phyloP scores from a whole-genome alignment of 1,284 basidiomycete species.

The Ceratobasidium sp. region DNA sequence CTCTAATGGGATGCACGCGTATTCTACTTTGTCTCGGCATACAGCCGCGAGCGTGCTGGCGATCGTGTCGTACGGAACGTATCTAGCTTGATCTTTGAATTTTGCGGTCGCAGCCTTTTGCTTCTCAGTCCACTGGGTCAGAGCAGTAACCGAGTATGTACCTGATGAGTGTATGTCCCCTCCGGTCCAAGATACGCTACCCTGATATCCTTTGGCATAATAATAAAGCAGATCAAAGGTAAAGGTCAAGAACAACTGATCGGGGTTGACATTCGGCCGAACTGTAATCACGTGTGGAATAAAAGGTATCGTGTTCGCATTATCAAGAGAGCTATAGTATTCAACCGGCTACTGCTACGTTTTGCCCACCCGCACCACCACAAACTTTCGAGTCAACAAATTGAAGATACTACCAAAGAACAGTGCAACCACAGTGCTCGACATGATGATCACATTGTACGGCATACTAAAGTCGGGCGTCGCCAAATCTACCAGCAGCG shows the following conservation, averaged over 20 bases:
- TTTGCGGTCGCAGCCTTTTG: constrained; percentile 47
- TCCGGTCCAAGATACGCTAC: constrained; percentile 50
- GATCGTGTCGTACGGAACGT: constrained; percentile 47
- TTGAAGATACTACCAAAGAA: constrained; percentile 96
- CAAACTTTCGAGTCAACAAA: constrained; percentile 82
- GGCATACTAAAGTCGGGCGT: constrained; percentile 99
- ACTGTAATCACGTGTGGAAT: constrained; percentile 29
- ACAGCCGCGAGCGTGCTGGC: constrained; percentile 36
- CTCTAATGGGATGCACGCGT: constrained; percentile 49
- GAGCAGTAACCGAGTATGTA: constrained; percentile 1
- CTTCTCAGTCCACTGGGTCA: neutral
- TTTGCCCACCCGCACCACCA: constrained; percentile 52
- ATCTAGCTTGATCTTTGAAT: constrained; percentile 45
- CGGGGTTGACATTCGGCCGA: constrained; percentile 11
- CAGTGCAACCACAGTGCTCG: constrained; percentile 89
- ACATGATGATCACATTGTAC: constrained; percentile 99
- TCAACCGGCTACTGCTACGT: neutral
- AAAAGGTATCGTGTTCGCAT: neutral
- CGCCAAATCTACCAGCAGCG: constrained; percentile 88
- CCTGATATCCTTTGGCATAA: constrained; percentile 35
- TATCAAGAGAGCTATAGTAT: neutral
- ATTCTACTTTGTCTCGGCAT: constrained; percentile 28
- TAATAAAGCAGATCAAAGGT: neutral
- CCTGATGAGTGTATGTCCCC: constrained; percentile 52
- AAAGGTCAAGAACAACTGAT: constrained; percentile 23